phyloP scores from a whole-genome alignment of 305 asterid species.

The Striga hermonthica region DNA sequence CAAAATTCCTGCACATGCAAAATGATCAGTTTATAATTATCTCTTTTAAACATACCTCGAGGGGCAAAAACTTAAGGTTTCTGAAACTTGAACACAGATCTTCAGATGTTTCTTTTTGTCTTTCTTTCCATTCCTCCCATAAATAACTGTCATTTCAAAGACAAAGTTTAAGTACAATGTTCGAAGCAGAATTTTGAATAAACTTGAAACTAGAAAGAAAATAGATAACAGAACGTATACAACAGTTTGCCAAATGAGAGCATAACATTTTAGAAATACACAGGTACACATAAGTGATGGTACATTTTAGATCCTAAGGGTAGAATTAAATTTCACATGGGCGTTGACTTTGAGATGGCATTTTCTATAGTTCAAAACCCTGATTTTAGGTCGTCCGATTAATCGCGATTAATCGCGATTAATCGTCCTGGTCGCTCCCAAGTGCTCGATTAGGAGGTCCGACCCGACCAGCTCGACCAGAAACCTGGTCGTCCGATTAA shows the following conservation, averaged over 20 bases:
- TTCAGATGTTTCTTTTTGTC: conserved; percentile 61
- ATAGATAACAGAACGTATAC: conserved; percentile 6
- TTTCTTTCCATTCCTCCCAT: conserved; percentile 96
- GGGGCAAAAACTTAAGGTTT: conserved; percentile 67
- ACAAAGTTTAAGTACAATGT: conserved; percentile 24
- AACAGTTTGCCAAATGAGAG: conserved; percentile 12
- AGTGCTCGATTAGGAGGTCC: too few species aligned
- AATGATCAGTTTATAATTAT: not conserved
- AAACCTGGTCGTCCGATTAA: too few species aligned
- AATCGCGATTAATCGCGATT: too few species aligned
- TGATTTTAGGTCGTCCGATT: too few species aligned
- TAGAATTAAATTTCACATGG: conserved; percentile 13
- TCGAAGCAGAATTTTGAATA: conserved; percentile 24
- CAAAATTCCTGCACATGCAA: conserved; percentile 14
- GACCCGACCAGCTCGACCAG: too few species aligned
- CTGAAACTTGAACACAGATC: conserved; percentile 60
- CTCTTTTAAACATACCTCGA: conserved; percentile 56
- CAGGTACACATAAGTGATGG: not conserved
- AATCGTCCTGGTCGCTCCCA: too few species aligned
- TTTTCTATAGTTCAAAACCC: conserved; percentile 13
- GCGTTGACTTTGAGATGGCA: conserved; percentile 24
- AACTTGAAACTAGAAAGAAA: conserved; percentile 17
- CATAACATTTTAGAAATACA: conserved; percentile 15
- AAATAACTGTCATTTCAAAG: conserved; percentile 61
- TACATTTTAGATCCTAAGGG: conserved; percentile 24